A percentile compares a stretch with the other conserved stretches of the same genome.
Evolutionary conservation across 2,329 filamentous ascomycete genomes (phyloP).

Genomic region (Epichloe sp.): DNA sequence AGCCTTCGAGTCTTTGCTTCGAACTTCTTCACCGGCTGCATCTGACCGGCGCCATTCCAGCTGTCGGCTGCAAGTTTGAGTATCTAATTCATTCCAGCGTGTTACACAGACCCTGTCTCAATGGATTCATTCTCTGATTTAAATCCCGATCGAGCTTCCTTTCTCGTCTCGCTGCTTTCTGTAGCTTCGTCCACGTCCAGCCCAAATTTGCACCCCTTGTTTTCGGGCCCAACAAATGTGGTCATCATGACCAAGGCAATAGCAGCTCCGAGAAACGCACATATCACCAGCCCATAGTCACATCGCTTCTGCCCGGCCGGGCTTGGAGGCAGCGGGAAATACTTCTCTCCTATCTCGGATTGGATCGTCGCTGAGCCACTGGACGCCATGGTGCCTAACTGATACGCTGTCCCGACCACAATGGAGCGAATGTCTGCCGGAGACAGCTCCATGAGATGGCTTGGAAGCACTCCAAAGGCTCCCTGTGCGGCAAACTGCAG

Average conservation of each 20-base stretch:
- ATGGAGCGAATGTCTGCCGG: not conserved
- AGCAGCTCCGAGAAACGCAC: not conserved
- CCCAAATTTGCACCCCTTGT: conserved; percentile 1
- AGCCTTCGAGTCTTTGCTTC: no score
- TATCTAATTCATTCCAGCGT: no score
- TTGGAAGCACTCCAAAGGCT: conserved; percentile 1
- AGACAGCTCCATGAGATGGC: conserved; percentile 1
- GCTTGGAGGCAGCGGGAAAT: not conserved
- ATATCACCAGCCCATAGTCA: conserved; percentile 1
- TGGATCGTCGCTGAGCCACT: conserved; percentile 1
- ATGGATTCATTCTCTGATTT: not conserved
- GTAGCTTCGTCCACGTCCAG: not conserved
- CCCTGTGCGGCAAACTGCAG: not conserved
- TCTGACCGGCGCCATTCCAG: no score
- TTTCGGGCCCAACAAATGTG: not conserved
- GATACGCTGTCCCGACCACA: conserved; percentile 1
- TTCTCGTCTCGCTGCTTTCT: not conserved
- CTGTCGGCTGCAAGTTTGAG: no score
- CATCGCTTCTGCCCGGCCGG: not conserved
- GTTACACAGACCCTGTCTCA: not conserved
- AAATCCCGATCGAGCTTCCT: not conserved
- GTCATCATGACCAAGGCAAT: not conserved
- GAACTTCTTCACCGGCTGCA: no score
- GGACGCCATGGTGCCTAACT: not conserved
- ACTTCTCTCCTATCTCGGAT: not conserved